A percentile compares a stretch with the other conserved stretches of the same genome.
phyloP scores from a whole-genome alignment of 345 rosid genomes.

The Carallia pectinifolia region DNA sequence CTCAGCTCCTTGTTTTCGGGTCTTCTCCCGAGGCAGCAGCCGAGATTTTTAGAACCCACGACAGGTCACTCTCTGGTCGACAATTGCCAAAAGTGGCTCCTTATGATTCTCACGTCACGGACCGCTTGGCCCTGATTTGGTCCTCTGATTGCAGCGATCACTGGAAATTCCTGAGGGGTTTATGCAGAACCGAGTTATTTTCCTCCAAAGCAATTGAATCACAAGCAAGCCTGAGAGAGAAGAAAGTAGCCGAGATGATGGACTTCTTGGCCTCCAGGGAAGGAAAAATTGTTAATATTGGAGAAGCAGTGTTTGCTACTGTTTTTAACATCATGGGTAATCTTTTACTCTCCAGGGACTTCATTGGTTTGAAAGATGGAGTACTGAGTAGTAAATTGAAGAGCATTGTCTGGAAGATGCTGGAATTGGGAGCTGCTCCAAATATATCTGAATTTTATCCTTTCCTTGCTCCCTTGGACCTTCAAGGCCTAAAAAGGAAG shows the following conservation, averaged over 20 bases:
- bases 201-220: background rate
- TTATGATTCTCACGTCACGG: background rate
- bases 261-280: background rate
- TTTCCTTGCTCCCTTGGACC: background rate
- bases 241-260: background rate
- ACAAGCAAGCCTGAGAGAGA: background rate
- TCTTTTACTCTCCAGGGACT: background rate
- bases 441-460: slow-evolving; percentile 1
- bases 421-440: background rate
- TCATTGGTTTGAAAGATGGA: background rate
- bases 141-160: background rate
- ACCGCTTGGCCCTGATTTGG: background rate
- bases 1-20: no score
- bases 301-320: background rate
- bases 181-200: background rate
- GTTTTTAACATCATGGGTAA: background rate
- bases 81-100: no score
- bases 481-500: background rate
- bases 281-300: background rate
- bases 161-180: background rate
- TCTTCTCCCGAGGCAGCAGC: no score
- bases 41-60: no score
- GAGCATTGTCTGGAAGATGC: background rate
- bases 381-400: background rate
- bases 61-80: no score